Evolutionary conservation across 352 stramenopile species (phyloP), one percentile per base, ranked within the genome.

Genomic region (Phytophthora vignae): DNA sequence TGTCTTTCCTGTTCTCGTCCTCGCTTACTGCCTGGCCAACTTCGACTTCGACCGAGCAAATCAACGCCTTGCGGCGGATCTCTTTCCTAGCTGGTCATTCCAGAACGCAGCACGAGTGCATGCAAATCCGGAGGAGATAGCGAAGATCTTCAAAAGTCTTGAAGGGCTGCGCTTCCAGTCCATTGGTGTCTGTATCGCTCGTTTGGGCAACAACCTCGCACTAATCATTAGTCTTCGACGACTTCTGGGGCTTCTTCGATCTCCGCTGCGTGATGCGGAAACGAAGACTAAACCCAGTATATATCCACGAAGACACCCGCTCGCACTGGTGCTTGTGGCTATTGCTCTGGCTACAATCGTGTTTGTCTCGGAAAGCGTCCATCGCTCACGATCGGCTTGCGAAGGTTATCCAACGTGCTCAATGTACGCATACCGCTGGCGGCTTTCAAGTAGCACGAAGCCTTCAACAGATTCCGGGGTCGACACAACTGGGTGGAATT

Each of bases 1-100:
- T 33, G 61, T 31, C 0, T 82, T 80, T 31, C 79, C 77, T 4
- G 62, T 83, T 8, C 10, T 77, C 15, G 52, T 77, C 22, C 55
- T 84, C 7, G 38, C 8, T 9, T 78, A 79, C 42, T 78, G 69
- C 14, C 53, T 83, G 25, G 14, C 31, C 14, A 70, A 46, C 1
- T 77, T 87, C 38, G 68, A 69, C 12, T 79, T 77, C 33, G 76
- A 87, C 31, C 67, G 63, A 5, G 44, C 14, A 12, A 64, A 7
- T 22, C 60, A 76, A 27, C 40, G 14, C 3, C 63, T 84, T 21
- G 59, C 40, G 21, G 44, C 33, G 1, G 48, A 61, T 6, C 17
- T 80, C 1, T 82, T 73, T 21, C 54, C 67, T 14, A 12, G 8
- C 5, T 69, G 53, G 44, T 73, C 61, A 1, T 72, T 84, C 19